Evolutionary conservation across 208 protist species (phyloP).

Genomic region (Endotrypanum monterogeii): DNA sequence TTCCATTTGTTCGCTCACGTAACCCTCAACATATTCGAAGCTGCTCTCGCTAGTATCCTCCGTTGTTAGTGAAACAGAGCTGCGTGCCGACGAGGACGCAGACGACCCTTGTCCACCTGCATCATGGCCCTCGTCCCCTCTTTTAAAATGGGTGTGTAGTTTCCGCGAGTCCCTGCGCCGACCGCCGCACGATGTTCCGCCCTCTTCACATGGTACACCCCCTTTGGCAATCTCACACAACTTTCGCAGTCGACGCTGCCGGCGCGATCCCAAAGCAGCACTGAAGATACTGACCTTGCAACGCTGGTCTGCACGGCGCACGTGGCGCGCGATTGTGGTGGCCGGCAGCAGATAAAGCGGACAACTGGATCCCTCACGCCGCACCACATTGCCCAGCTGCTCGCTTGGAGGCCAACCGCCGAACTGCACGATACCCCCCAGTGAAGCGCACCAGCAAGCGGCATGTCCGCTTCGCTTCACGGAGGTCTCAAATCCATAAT

Average conservation of each 20-base stretch:
- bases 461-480: conserved; percentile 48
- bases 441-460: conserved; percentile 42
- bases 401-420: conserved; percentile 55
- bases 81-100: background rate
- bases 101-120: background rate
- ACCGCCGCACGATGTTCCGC: too few relatives aligned
- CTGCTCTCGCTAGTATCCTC: conserved; percentile 21
- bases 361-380: conserved; percentile 37
- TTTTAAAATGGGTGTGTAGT: background rate
- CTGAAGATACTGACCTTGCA: conserved; percentile 2
- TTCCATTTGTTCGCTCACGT: conserved; percentile 12
- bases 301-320: conserved; percentile 39
- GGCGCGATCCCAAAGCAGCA: conserved; percentile 16
- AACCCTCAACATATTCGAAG: conserved; percentile 32
- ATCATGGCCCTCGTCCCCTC: conserved; percentile 1
- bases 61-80: conserved; percentile 12
- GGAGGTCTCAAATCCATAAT: conserved; percentile 43
- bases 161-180: background rate
- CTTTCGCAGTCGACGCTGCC: conserved; percentile 7
- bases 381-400: conserved; percentile 34
- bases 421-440: conserved; percentile 51
- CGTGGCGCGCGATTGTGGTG: conserved; percentile 27
- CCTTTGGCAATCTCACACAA: conserved; percentile 5
- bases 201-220: background rate
- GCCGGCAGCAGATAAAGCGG: conserved; percentile 42